A percentile compares a stretch with the other conserved stretches of the same genome.
Conservation (phyloP, 352 stramenopile species). For the Globisporangium middletonii region DNA sequence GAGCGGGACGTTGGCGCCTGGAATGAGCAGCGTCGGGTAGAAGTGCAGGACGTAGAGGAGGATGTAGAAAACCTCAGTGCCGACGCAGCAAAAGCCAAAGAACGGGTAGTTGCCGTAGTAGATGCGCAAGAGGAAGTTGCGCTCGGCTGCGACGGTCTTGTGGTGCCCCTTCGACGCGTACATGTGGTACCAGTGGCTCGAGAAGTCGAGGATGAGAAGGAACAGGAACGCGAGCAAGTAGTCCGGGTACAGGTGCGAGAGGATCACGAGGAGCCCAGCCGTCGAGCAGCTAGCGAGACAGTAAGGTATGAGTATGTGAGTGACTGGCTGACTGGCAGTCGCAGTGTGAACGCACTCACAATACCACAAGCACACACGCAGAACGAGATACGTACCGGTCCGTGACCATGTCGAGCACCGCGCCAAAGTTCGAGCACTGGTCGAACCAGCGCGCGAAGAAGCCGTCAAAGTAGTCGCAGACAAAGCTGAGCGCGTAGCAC, state of each 20-base stretch:
- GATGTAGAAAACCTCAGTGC: conserved; percentile 91
- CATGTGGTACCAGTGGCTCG: conserved; percentile 98
- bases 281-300: conserved; percentile 84
- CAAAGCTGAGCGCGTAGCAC: conserved; percentile 95
- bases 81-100: conserved; percentile 92
- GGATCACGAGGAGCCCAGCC: conserved; percentile 91
- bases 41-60: conserved; percentile 88
- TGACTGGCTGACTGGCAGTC: neutral
- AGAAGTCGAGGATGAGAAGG: conserved; percentile 95
- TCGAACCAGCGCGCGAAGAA: conserved; percentile 95
- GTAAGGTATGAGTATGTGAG: neutral
- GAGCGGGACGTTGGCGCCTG: conserved; percentile 44
- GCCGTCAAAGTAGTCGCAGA: conserved; percentile 97
- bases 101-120: conserved; percentile 92
- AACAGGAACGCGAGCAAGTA: conserved; percentile 81
- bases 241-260: conserved; percentile 89
- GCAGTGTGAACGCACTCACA: too few species aligned
- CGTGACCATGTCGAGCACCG: conserved; percentile 98
- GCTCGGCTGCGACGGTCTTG: conserved; percentile 89
- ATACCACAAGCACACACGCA: too few species aligned
- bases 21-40: conserved; percentile 54
- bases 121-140: conserved; percentile 93
- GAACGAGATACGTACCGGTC: conserved; percentile 53
- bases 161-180: conserved; percentile 94
- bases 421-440: conserved; percentile 95